Conservation (phyloP, 345 rosid species). For the Salix viminalis region DNA sequence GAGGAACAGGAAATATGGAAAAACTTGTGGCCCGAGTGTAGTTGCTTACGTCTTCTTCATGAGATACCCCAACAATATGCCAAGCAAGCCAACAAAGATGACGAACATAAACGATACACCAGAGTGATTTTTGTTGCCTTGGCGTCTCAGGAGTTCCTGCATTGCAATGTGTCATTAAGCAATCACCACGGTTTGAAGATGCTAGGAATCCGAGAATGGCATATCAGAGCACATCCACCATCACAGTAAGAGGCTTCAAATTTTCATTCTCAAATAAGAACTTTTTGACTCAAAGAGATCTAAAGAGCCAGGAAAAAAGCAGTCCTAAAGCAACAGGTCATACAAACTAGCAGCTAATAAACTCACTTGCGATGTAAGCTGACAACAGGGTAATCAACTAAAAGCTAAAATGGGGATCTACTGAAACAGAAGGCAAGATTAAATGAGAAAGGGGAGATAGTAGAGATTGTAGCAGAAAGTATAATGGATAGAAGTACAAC, state of each 20-base stretch:
- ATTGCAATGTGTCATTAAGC: slow-evolving; percentile 2
- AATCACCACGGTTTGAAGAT: background rate
- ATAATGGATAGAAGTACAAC: background rate
- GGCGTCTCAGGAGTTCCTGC: slow-evolving; percentile 53
- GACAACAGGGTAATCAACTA: background rate
- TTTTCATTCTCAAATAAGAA: background rate
- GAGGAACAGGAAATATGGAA: slow-evolving; percentile 15
- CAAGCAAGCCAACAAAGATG: slow-evolving; percentile 51
- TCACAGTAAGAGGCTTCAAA: background rate
- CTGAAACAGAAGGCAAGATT: background rate
- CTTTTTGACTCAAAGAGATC: background rate
- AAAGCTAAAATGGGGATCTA: background rate
- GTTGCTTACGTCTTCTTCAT: slow-evolving; percentile 48
- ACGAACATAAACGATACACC: slow-evolving; percentile 52
- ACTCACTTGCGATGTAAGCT: background rate
- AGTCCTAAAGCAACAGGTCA: background rate
- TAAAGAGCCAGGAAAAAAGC: background rate
- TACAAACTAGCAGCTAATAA: background rate
- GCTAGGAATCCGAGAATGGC: background rate
- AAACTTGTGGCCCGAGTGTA: slow-evolving; percentile 7
- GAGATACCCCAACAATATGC: slow-evolving; percentile 58
- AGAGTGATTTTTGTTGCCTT: slow-evolving; percentile 39
- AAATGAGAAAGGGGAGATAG: background rate
- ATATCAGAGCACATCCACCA: background rate
- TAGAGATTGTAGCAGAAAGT: background rate